A percentile compares a stretch with the other conserved stretches of the same genome.
Evolutionary conservation across 805 yeast genomes (phyloP).

Genomic region (Spathaspora arborariae): DNA sequence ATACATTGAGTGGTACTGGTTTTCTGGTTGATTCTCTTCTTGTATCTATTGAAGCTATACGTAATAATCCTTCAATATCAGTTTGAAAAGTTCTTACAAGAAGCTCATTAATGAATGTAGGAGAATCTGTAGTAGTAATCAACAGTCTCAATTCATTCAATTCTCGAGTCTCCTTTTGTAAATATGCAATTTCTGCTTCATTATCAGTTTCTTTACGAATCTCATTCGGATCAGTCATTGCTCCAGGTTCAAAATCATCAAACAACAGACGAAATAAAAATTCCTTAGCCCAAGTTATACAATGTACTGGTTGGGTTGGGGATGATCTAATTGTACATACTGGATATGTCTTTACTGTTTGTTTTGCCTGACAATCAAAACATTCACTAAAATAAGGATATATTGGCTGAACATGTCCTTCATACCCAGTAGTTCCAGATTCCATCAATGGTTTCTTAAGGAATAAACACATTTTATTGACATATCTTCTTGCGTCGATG

Average conservation of each 20-base stretch:
- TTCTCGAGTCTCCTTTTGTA: conserved; percentile 66
- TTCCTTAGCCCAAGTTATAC: conserved; percentile 96
- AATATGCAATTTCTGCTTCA: conserved; percentile 58
- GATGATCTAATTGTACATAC: conserved; percentile 97
- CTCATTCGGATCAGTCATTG: conserved; percentile 18
- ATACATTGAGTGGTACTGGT: conserved; percentile 60
- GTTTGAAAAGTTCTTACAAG: conserved; percentile 57
- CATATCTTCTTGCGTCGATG: conserved; percentile 86
- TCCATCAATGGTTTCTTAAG: conserved; percentile 78
- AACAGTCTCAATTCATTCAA: conserved; percentile 35
- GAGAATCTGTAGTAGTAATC: conserved; percentile 11
- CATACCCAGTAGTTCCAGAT: conserved; percentile 91
- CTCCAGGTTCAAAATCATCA: conserved; percentile 40
- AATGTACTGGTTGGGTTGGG: conserved; percentile 93
- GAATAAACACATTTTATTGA: conserved; percentile 77
- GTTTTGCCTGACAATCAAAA: conserved; percentile 86
- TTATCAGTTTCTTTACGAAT: conserved; percentile 53
- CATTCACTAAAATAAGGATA: conserved; percentile 82
- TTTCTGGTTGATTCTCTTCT: conserved; percentile 47
- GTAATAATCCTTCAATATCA: conserved; percentile 75
- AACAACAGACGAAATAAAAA: conserved; percentile 81
- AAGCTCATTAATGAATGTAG: conserved; percentile 36
- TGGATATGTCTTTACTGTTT: conserved; percentile 86
- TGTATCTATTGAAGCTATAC: conserved; percentile 70
- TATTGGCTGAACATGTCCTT: conserved; percentile 93